Base-by-base conservation (phyloP, 805 yeast genomes). In the Candida methanosorbosa region DNA sequence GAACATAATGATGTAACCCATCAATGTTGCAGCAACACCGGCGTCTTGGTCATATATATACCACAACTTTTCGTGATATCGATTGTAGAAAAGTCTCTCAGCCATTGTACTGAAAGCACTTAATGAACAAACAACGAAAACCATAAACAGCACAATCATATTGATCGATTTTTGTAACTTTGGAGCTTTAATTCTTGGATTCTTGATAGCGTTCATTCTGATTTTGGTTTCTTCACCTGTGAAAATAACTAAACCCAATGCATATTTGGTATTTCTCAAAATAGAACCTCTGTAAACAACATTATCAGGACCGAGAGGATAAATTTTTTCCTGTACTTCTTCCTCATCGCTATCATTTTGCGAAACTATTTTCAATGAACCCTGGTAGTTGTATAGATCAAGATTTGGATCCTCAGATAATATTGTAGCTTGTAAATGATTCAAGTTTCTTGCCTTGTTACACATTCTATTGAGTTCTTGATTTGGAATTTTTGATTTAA, bases 1-100 rank as follows among this genome's bases (percentile, higher is more conserved):
- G 63, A 81, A 90, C 97, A 92, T 90, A 64, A 92, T 90, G 42
- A 92, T 81, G 57, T 83, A 94, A 2, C 97, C 87, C 95, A 92
- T 88, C 33, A 92, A 68, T 1, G 94, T 84, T 2, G 95, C 82
- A 3, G 94, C 90, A 16, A 75, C 71, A 17, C 95, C 94, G 1
- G 81, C 95, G 44, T 83, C 92, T 46, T 74, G 67, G 4, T 71
- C 73, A 30, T 62, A 59, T 19, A 87, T 56, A 51, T 88, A 94
- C 97, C 97, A 87, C 35, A 70, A 68, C 23, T 53, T 61, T 22
- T 66, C 62, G 30, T 62, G 59, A 24, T 61, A 50, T 6, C 53
- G 50, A 9, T 64, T 54, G 48, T 68, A 70, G 20, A 59, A 59
- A 5, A 86, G 38, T 31, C 81, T 63, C 49, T 86, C 80, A 0